Base-by-base conservation (phyloP, 75 land plant genomes). In the Sequoiadendron giganteum region DNA sequence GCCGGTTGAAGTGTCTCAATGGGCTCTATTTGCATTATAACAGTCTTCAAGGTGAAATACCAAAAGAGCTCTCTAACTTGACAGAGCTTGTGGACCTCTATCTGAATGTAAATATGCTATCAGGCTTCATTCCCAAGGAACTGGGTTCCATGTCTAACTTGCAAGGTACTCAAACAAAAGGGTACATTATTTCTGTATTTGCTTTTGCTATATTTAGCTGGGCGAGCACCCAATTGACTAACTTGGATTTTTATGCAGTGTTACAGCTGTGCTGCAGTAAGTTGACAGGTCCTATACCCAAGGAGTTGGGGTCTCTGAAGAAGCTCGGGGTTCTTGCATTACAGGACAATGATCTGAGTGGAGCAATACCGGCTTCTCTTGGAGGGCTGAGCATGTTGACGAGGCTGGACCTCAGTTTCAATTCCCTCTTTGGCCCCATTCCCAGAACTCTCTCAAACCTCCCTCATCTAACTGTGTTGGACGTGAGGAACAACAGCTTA, bases 11-110 rank as follows among this genome's bases (percentile, higher is more conserved):
- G 49, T 89, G 87, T 72, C 90, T 97, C 56, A 89, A 96, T 6
- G 97, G 97, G 16, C 88, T 97, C 13, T 96, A 92, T 92, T 85
- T 97, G 89, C 98, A 96, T 83, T 97, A 95, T 89, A 97, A 97
- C 87, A 68, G 52, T 7, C 92, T 97, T 58, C 80, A 58, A 10
- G 99, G 99, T n/a, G 89, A 84, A 85, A 94, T 98, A 78, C 99
- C 99, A 5, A 85, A 83, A 48, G 93, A 94, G 86, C 92, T 98
- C 34, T 87, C 90, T 6, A 84, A 87, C 49, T 90, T 97, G 15
- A 86, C 89, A 10, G 92, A 89, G 70, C 92, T 98, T 49, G 55
- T 92, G 10, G 98, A 98, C 75, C 90, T 98, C 38, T 97, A 97
- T 85, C 95, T 98, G n/a, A 91, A 97, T 88, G 92, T 94, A 28